Evolutionary conservation across 2,329 filamentous ascomycete species (phyloP).

Genomic region (Claviceps maximensis): DNA sequence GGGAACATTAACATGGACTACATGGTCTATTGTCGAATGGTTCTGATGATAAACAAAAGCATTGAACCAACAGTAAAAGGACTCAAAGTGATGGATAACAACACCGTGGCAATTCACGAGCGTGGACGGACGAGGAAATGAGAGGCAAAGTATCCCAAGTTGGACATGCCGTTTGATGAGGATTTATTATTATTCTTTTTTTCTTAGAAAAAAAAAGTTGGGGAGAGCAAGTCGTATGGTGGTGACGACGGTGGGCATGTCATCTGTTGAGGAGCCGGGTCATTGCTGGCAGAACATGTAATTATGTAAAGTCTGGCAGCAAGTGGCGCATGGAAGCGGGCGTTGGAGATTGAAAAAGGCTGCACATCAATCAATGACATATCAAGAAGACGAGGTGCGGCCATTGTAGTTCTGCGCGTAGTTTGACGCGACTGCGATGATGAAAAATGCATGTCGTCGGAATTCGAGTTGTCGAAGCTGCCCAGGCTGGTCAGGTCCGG

Average conservation of each 20-base stretch:
- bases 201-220: background rate
- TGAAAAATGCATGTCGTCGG: background rate
- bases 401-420: background rate
- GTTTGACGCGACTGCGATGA: background rate
- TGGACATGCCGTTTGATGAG: background rate
- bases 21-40: background rate
- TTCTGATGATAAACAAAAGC: background rate
- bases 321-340: slow-evolving; percentile 3
- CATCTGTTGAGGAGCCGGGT: background rate
- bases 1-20: background rate
- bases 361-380: background rate
- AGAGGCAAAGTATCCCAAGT: background rate
- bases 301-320: background rate
- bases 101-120: background rate
- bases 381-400: background rate
- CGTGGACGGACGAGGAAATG: background rate
- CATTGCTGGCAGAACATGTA: slow-evolving; percentile 4
- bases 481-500: too few species aligned
- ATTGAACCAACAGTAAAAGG: background rate
- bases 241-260: background rate
- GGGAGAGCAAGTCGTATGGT: background rate
- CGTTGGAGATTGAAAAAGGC: background rate
- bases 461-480: background rate
- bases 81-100: background rate
- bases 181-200: background rate